Evolutionary conservation across 2,329 filamentous ascomycete species (phyloP), one percentile per base, ranked within the genome.

Genomic region (Helminthosporium solani): DNA sequence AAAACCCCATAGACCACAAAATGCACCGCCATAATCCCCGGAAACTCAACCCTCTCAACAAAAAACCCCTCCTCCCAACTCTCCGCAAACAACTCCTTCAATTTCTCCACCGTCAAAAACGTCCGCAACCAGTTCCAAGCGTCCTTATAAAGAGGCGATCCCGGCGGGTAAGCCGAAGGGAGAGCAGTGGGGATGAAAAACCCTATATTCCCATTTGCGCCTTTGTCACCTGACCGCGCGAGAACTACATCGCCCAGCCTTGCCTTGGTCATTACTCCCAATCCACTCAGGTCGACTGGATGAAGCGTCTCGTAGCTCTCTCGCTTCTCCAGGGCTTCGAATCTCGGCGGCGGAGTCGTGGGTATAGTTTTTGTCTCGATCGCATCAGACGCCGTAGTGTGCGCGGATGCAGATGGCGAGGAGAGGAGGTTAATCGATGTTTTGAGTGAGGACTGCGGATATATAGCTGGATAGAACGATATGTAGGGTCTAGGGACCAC

Each of bases 171-270:
- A 11, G 52, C 56, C 18, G 63, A 66, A 34, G 61, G 67, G 30
- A 58, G 50, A 27, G 43, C 46, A 7, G 57, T 68, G 19, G 62
- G 64, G n/a, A 70, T 51, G 54, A 67, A 70, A 50, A 71, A 67
- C 7, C 68, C 66, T 12, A 70, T 63, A 30, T 70, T 70, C 8
- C 56, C 58, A 33, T 70, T 64, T 2, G 54, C 61, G 20, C 64
- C 66, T 52, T 71, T 71, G 44, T 70, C 67, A 7, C 67, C 66
- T 3, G 73, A 73, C 45, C 76, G 61, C 1, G 69, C 74, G 21
- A 77, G 70, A 6, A 64, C 70, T 14, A 77, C 54, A 41, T 75
- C 72, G 14, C 74, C 75, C 0, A 78, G 57, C 2, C 53, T 49
- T 37, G 52, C 59, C 34, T 37, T 47, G 27, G 36, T 53, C 9